Percentiles rank a stretch among this genome's conserved stretches.
phyloP scores from a whole-genome alignment of 805 yeast genomes.

The Ogataea siamensis region DNA sequence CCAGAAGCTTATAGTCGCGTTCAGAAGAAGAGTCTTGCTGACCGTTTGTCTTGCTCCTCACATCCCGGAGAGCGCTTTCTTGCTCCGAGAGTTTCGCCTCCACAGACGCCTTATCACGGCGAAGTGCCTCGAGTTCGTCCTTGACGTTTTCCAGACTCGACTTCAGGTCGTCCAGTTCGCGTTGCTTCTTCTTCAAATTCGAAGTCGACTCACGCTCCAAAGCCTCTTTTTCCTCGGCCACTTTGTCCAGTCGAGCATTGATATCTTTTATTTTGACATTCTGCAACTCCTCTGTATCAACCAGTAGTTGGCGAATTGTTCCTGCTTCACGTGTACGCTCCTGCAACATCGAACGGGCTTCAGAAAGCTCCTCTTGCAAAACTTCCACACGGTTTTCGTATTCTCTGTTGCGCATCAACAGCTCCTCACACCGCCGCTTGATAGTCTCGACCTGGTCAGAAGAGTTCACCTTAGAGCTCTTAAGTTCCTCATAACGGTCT shows the following conservation, averaged over 20 bases:
- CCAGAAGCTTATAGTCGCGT: constrained; percentile 25
- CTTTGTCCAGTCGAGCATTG: constrained; percentile 46
- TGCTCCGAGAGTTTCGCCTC: constrained; percentile 7
- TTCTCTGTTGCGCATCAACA: constrained; percentile 66
- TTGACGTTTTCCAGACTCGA: constrained; percentile 41
- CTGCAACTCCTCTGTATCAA: constrained; percentile 64
- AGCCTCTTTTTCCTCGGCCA: constrained; percentile 60
- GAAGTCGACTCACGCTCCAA: constrained; percentile 53
- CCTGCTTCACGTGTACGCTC: constrained; percentile 79
- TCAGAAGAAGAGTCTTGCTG: neutral
- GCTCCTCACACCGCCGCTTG: constrained; percentile 71
- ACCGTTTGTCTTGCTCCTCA: constrained; percentile 1
- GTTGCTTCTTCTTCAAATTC: constrained; percentile 51
- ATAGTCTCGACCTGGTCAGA: constrained; percentile 45
- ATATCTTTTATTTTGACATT: constrained; percentile 53
- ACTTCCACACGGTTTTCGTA: constrained; percentile 56
- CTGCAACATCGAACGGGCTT: constrained; percentile 66
- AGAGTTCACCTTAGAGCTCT: constrained; percentile 26
- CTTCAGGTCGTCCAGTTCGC: constrained; percentile 65
- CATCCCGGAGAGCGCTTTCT: constrained; percentile 1
- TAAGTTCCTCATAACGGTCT: constrained; percentile 38
- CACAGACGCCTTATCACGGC: constrained; percentile 11
- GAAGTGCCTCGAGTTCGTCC: constrained; percentile 17
- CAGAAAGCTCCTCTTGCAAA: constrained; percentile 80
- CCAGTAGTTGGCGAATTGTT: constrained; percentile 63